These are phyloP conservation scores for Pugionium dolabratum DNA, from an alignment of 345 rosid species.

Conservation along the genomic window DNA sequence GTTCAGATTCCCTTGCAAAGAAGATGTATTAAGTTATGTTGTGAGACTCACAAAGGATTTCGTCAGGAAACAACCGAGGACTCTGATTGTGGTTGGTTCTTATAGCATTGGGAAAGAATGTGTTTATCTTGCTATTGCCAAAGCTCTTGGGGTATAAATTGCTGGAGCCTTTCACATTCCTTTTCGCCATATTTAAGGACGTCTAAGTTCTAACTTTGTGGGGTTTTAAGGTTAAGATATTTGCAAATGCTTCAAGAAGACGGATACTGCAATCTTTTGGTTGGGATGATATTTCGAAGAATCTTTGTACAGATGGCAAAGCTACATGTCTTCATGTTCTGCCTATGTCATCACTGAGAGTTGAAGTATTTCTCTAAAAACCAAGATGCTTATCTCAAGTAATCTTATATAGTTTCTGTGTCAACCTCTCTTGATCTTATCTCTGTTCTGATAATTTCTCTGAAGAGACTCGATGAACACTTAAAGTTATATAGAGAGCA, in stretches of 20 bases:
- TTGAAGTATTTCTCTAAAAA: constrained; percentile 50
- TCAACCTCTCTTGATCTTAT: not conserved
- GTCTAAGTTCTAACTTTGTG: not conserved
- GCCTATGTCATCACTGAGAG: constrained; percentile 62
- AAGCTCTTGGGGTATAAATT: constrained; percentile 64
- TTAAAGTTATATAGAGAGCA: constrained; percentile 49
- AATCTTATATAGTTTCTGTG: not conserved
- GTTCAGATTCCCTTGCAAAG: constrained; percentile 75
- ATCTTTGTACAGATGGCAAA: constrained; percentile 61
- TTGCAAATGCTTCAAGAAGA: constrained; percentile 64
- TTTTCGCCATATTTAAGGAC: not conserved
- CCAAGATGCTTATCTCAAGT: constrained; percentile 13
- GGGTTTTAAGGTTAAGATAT: constrained; percentile 56
- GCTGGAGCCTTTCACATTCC: not conserved
- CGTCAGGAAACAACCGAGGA: constrained; percentile 64
- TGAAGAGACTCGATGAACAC: constrained; percentile 57
- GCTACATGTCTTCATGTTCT: constrained; percentile 70
- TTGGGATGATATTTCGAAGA: constrained; percentile 65
- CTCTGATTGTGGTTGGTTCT: constrained; percentile 77
- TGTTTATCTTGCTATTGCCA: constrained; percentile 75
- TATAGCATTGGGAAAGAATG: constrained; percentile 83
- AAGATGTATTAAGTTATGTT: constrained; percentile 62
- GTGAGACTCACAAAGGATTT: constrained; percentile 53
- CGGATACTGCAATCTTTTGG: constrained; percentile 60
- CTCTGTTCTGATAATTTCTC: constrained; percentile 5